Conservation (phyloP, 2,329 filamentous ascomycete species). For the Aspergillus sp. region DNA sequence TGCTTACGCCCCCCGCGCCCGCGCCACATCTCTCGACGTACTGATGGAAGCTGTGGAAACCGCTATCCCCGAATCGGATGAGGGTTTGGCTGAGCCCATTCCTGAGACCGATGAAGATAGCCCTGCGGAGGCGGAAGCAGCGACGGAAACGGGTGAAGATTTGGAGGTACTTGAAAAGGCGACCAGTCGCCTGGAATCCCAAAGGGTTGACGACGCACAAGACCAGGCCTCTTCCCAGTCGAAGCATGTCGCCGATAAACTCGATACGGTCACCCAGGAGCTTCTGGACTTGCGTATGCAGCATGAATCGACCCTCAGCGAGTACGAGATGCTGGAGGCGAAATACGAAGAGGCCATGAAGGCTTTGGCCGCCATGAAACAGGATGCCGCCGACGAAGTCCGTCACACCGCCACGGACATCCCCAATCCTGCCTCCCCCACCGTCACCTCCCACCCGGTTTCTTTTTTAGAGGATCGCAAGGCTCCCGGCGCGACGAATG, state of each 20-base stretch:
- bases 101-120: constrained; percentile 26
- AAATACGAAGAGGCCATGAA: constrained; percentile 91
- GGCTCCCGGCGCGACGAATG: constrained; percentile 68
- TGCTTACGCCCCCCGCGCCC: constrained; percentile 25
- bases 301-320: constrained; percentile 77
- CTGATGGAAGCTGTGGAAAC: constrained; percentile 45
- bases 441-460: constrained; percentile 56
- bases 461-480: constrained; percentile 83
- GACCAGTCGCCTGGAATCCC: constrained; percentile 25
- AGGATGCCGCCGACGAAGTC: constrained; percentile 79
- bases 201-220: constrained; percentile 18
- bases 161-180: constrained; percentile 36
- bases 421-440: constrained; percentile 42
- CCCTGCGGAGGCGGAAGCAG: constrained; percentile 12
- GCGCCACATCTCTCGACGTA: constrained; percentile 39
- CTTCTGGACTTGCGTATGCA: constrained; percentile 86
- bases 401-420: constrained; percentile 53
- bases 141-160: constrained; percentile 28
- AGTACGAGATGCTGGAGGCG: constrained; percentile 75
- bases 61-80: constrained; percentile 45
- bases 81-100: constrained; percentile 35
- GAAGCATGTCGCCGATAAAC: constrained; percentile 84
- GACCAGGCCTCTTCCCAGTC: constrained; percentile 65
- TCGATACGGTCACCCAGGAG: constrained; percentile 87
- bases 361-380: constrained; percentile 71